Conservation (phyloP, 73 alveolate genomes). For the Paramecium octaurelia region DNA sequence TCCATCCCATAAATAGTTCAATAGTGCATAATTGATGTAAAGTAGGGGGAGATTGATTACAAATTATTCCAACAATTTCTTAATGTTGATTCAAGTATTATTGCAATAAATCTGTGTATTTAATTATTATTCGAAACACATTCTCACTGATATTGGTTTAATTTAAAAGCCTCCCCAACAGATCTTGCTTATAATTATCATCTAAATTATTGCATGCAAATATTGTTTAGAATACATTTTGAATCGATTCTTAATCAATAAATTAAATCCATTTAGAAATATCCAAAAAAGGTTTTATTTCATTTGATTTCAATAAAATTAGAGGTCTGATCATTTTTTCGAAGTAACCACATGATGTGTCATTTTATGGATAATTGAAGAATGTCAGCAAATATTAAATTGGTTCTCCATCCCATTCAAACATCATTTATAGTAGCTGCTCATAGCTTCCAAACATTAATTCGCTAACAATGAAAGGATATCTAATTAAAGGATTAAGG, state of each 20-base stretch:
- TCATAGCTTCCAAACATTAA: background rate
- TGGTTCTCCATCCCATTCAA: background rate
- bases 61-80: background rate
- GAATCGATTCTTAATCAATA: background rate
- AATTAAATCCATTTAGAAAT: background rate
- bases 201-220: background rate
- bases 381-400: background rate
- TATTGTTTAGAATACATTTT: background rate
- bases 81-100: background rate
- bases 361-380: background rate
- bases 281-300: background rate
- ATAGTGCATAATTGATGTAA: background rate
- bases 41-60: background rate
- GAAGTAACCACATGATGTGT: background rate
- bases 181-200: background rate
- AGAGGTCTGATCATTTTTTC: background rate
- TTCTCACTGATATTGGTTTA: background rate
- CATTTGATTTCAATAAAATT: background rate
- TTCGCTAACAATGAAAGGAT: slow-evolving; percentile 3
- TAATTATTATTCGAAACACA: background rate
- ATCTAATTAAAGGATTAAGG: background rate
- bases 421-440: background rate
- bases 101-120: background rate
- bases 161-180: background rate
- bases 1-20: background rate